Conservation (phyloP, 2,329 filamentous ascomycete species). For the Calcarisporium arbuscula region DNA sequence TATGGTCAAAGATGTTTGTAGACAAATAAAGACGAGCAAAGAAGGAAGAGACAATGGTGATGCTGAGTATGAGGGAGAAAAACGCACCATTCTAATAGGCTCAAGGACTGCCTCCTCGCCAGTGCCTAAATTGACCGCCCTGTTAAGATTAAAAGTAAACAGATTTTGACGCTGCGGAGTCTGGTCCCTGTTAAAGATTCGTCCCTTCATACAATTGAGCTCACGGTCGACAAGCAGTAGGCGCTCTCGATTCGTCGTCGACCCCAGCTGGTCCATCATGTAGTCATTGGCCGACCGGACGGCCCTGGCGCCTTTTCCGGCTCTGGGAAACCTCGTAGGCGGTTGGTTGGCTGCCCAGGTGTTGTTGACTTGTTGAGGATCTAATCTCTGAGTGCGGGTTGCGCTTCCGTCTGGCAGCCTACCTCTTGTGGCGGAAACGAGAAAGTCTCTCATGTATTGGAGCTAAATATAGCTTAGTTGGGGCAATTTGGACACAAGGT, state of each 20-base stretch:
- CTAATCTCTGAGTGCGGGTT: not conserved
- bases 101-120: not conserved
- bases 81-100: not conserved
- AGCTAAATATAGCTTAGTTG: not conserved
- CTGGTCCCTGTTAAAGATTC: not conserved
- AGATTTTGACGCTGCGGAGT: not conserved
- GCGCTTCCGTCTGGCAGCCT: not conserved
- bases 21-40: too few relatives aligned
- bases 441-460: not conserved
- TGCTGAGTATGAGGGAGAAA: too few relatives aligned
- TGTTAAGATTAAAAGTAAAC: not conserved
- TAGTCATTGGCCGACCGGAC: not conserved
- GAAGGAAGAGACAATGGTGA: too few relatives aligned
- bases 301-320: not conserved
- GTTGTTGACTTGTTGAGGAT: not conserved
- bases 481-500: not conserved
- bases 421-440: not conserved
- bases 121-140: not conserved
- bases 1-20: too few relatives aligned
- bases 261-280: slow-evolving; percentile 1
- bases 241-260: not conserved
- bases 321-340: not conserved
- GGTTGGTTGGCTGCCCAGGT: not conserved
- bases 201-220: not conserved
- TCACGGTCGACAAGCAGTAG: not conserved